Conservation (phyloP, 306 rosid genomes). For the Trifolium subterraneum region DNA sequence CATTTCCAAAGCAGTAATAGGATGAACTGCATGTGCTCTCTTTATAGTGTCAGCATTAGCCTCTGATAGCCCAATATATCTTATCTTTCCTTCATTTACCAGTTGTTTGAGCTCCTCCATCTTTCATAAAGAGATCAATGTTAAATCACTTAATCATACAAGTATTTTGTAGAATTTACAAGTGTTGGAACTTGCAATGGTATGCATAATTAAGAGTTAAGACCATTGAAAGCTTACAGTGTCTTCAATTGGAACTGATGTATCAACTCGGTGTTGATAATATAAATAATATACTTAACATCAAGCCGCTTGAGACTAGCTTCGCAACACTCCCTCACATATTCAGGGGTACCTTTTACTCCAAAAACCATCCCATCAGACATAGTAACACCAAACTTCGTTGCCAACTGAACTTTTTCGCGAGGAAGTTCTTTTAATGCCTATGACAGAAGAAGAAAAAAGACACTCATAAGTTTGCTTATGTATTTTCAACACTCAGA, state of each 20-base stretch:
- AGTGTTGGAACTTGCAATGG: not conserved
- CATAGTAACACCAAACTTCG: constrained; percentile 62
- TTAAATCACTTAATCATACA: constrained; percentile 20
- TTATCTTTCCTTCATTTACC: constrained; percentile 71
- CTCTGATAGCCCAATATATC: constrained; percentile 65
- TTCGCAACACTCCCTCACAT: constrained; percentile 68
- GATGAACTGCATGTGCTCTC: constrained; percentile 77
- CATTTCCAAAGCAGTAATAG: constrained; percentile 78
- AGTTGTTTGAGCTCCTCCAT: constrained; percentile 68
- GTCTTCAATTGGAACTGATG: constrained; percentile 74
- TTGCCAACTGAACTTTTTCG: constrained; percentile 70
- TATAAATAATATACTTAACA: constrained; percentile 58
- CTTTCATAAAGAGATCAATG: constrained; percentile 41
- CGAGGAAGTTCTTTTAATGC: constrained; percentile 41
- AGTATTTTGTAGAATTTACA: not conserved
- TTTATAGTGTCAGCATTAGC: constrained; percentile 64
- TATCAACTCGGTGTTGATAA: constrained; percentile 65
- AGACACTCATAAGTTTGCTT: not conserved
- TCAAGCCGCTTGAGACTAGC: constrained; percentile 65
- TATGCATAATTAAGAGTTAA: not conserved
- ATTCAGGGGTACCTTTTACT: constrained; percentile 65
- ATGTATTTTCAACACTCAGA: not conserved
- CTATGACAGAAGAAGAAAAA: not conserved
- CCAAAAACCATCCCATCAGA: constrained; percentile 32
- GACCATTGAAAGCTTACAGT: constrained; percentile 56